Percentiles rank a stretch among this genome's conserved stretches.
Conservation (phyloP, 257 asterid species). For the Leptodermis oblonga region DNA sequence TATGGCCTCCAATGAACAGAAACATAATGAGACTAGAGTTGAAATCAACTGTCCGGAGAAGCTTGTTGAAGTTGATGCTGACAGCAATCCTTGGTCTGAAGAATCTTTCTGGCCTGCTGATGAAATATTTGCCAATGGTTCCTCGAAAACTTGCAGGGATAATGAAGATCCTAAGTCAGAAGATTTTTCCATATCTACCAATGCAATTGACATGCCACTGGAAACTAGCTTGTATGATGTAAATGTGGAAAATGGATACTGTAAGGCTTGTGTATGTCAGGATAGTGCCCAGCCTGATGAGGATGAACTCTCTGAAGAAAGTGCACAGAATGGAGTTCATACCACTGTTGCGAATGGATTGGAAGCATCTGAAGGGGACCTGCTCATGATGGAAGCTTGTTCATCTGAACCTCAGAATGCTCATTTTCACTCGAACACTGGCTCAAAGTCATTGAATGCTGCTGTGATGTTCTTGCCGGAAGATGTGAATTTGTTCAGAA, state of each 20-base stretch:
- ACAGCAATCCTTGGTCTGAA: constrained; percentile 28
- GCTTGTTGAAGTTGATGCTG: constrained; percentile 47
- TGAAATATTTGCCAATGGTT: constrained; percentile 15
- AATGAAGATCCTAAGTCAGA: constrained; percentile 9
- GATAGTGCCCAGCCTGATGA: constrained; percentile 21
- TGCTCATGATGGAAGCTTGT: constrained; percentile 12
- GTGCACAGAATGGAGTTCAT: constrained; percentile 19
- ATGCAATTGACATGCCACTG: constrained; percentile 22
- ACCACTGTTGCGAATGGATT: constrained; percentile 18
- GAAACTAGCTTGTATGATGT: constrained; percentile 47
- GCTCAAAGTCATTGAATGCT: constrained; percentile 23
- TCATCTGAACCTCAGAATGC: constrained; percentile 14
- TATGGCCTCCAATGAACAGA: constrained; percentile 41
- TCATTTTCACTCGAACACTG: constrained; percentile 15
- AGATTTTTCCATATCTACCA: constrained; percentile 16
- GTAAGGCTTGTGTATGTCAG: constrained; percentile 22
- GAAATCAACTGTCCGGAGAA: constrained; percentile 39
- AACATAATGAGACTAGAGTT: constrained; percentile 21
- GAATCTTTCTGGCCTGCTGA: constrained; percentile 26
- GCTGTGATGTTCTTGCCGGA: constrained; percentile 18
- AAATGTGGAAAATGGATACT: constrained; percentile 34
- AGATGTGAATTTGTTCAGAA: constrained; percentile 39
- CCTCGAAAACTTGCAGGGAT: constrained; percentile 6
- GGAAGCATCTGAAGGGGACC: constrained; percentile 14
- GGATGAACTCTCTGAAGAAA: constrained; percentile 13